These are phyloP conservation scores for Xanthoparmelia taractica DNA, from an alignment of 495 filamentous ascomycete species.

Conservation along the genomic window DNA sequence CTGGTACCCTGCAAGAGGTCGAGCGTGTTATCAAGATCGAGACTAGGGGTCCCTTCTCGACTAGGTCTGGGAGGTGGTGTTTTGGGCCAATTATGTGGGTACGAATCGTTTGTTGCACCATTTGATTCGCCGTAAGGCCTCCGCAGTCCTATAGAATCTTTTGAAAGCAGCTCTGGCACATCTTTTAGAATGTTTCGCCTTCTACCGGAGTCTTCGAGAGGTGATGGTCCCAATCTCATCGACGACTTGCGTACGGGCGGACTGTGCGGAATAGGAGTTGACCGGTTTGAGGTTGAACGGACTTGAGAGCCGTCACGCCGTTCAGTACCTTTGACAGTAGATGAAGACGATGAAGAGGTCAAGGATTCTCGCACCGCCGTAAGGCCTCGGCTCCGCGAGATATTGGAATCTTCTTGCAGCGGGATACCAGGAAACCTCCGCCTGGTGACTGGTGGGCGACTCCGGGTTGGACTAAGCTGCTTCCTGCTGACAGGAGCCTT, in stretches of 20 bases:
- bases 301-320: conserved; percentile 23
- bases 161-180: conserved; percentile 11
- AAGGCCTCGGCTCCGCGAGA: conserved; percentile 48
- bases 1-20: conserved; percentile 38
- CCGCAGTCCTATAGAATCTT: conserved; percentile 23
- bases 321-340: conserved; percentile 42
- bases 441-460: conserved; percentile 60
- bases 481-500: conserved; percentile 47
- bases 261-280: conserved; percentile 46
- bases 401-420: conserved; percentile 43
- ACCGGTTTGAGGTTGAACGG: conserved; percentile 16
- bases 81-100: conserved; percentile 20
- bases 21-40: conserved; percentile 64
- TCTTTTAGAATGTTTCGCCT: conserved; percentile 11
- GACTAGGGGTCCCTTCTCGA: conserved; percentile 66
- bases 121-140: conserved; percentile 26
- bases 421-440: conserved; percentile 47
- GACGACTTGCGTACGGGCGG: conserved; percentile 59
- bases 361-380: conserved; percentile 55
- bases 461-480: conserved; percentile 58
- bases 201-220: conserved; percentile 21
- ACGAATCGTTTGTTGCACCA: conserved; percentile 23
- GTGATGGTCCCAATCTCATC: conserved; percentile 39
- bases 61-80: conserved; percentile 59
- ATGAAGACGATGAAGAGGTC: conserved; percentile 54